Percentiles rank a stretch among this genome's conserved stretches.
Conservation (phyloP, 2,329 filamentous ascomycete genomes). For the Chaetothyriales sp. region DNA sequence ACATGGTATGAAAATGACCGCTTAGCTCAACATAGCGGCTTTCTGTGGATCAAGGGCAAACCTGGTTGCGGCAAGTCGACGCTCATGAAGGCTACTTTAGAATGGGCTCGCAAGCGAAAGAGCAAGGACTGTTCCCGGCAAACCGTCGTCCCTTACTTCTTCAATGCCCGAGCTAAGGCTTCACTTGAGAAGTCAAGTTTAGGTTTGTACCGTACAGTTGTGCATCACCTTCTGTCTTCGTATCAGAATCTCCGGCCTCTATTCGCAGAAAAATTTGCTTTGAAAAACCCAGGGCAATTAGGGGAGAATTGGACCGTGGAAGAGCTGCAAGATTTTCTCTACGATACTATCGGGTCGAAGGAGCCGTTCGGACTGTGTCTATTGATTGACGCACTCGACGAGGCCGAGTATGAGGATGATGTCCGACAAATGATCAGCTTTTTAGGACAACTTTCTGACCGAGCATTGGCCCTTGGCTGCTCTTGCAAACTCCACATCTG, state of each 20-base stretch:
- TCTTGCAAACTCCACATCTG: slow-evolving; percentile 5
- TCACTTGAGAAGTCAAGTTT: slow-evolving; percentile 31
- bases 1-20: slow-evolving; percentile 25
- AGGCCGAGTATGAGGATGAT: slow-evolving; percentile 7
- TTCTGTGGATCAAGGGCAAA: slow-evolving; percentile 26
- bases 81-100: slow-evolving; percentile 31
- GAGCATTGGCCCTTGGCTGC: not conserved
- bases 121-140: slow-evolving; percentile 1
- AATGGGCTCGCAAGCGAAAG: slow-evolving; percentile 10
- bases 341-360: slow-evolving; percentile 18
- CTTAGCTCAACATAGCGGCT: slow-evolving; percentile 16
- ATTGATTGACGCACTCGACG: slow-evolving; percentile 7
- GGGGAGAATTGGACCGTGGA: slow-evolving; percentile 6
- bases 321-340: slow-evolving; percentile 19
- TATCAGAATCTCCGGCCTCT: not conserved
- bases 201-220: slow-evolving; percentile 39
- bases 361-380: not conserved
- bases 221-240: slow-evolving; percentile 32
- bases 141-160: slow-evolving; percentile 33
- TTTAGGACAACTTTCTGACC: slow-evolving; percentile 4
- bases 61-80: slow-evolving; percentile 33
- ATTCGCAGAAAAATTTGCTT: slow-evolving; percentile 4
- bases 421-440: slow-evolving; percentile 11
- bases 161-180: slow-evolving; percentile 32
- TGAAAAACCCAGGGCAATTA: slow-evolving; percentile 4